Percentiles rank a stretch among this genome's conserved stretches.
Conservation (phyloP, 2,329 filamentous ascomycete genomes). For the Claviceps cyperi region DNA sequence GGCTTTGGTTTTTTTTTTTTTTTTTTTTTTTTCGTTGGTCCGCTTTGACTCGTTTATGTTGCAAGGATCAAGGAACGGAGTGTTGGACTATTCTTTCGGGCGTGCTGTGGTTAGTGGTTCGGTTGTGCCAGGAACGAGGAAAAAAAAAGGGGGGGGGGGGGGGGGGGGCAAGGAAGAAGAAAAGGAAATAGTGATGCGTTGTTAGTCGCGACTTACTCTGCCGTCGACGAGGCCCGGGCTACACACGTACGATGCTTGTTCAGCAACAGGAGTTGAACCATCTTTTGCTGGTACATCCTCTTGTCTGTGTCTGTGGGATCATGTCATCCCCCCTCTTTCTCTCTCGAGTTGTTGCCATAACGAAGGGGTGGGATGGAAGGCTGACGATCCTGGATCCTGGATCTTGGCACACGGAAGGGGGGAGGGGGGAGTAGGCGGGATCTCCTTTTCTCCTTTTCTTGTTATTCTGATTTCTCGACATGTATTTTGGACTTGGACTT, state of each 20-base stretch:
- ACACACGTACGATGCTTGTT: too few species aligned
- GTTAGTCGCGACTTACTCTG: not conserved
- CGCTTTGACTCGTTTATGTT: not conserved
- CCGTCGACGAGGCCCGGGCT: too few species aligned
- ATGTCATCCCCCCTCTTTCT: too few species aligned
- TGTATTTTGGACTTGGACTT: slow-evolving; percentile 9
- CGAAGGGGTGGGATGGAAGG: too few species aligned
- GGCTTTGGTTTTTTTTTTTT: slow-evolving; percentile 2
- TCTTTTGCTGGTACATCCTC: too few species aligned
- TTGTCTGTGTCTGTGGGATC: too few species aligned
- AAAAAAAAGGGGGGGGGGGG: slow-evolving; percentile 16
- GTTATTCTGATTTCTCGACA: not conserved
- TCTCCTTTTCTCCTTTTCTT: not conserved
- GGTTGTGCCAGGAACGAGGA: slow-evolving; percentile 25
- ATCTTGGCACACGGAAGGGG: slow-evolving; percentile 2
- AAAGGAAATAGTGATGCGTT: not conserved
- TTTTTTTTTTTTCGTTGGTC: slow-evolving; percentile 10
- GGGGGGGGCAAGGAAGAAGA: slow-evolving; percentile 7
- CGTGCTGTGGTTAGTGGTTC: slow-evolving; percentile 18
- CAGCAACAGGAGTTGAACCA: too few species aligned
- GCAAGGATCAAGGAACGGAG: slow-evolving; percentile 19
- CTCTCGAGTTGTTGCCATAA: too few species aligned
- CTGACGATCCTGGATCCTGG: too few species aligned
- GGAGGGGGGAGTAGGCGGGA: not conserved
- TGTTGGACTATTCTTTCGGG: slow-evolving; percentile 24